These are phyloP conservation scores for Raffaelea albimanens DNA, from an alignment of 2,329 filamentous ascomycete genomes.

Conservation along the genomic window DNA sequence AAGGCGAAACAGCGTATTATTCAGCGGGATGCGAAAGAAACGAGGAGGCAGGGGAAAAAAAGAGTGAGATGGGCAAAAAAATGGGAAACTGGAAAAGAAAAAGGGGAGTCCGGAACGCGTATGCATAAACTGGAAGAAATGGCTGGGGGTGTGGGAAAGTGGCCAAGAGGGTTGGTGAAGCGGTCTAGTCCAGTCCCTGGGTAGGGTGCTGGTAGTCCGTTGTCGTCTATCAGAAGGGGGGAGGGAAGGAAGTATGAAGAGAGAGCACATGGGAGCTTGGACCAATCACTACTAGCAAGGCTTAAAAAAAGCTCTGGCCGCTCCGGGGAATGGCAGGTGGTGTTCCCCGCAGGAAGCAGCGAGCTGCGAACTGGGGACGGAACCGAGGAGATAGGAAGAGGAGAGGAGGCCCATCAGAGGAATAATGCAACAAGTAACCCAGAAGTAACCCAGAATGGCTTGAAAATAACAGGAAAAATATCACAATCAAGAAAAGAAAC, in stretches of 20 bases:
- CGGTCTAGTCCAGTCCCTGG: neutral
- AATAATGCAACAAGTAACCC: too few relatives aligned
- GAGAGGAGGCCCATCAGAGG: too few relatives aligned
- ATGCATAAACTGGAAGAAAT: neutral
- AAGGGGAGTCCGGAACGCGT: neutral
- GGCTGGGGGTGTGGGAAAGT: neutral
- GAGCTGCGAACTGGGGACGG: too few relatives aligned
- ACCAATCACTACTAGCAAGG: conserved; percentile 4
- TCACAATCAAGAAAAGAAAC: neutral
- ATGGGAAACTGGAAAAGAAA: neutral
- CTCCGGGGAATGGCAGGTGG: too few relatives aligned
- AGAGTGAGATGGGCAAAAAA: conserved; percentile 1
- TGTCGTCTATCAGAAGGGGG: neutral
- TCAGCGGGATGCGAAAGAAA: conserved; percentile 1
- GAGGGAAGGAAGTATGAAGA: neutral
- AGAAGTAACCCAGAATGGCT: too few relatives aligned
- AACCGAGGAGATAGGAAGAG: too few relatives aligned
- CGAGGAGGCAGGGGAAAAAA: neutral
- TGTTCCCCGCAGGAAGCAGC: too few relatives aligned
- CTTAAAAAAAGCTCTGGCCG: neutral
- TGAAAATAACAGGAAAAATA: too few relatives aligned
- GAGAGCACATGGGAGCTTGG: conserved; percentile 1
- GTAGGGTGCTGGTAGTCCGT: neutral
- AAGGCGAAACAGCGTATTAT: neutral
- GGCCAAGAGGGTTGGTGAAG: neutral